Base-by-base conservation (phyloP, 345 rosid species). In the Eucalyptus paniculata region DNA sequence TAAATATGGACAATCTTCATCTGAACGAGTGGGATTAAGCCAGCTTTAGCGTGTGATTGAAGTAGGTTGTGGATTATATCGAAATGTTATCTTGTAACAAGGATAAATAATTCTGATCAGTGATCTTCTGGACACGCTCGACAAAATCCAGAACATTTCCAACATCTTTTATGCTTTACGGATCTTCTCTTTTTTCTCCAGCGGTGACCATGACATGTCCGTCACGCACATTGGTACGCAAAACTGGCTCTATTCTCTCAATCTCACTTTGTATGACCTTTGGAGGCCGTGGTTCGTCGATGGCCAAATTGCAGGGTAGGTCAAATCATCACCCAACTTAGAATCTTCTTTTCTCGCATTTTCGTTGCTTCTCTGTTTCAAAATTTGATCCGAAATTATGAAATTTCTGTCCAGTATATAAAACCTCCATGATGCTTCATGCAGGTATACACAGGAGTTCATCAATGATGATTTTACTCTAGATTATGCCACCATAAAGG, bases 221-320 rank as follows among this genome's bases (percentile, higher is more conserved):
- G 89, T 92, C 32, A 89, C 93, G 14, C 90, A 90, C 69, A 19
- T 90, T 14, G 92, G 92, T 8, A 92, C 93, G 3, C 86, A 89
- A 87, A 88, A 87, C 37, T 92, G 93, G 93, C 88, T 92, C 50
- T 23, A 37, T 30, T 34, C 65, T 47, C 91, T 92, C 11, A 50
- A 82, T 50, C 44, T 92, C 88, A 90, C 93, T 54, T 32, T 50
- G 42, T 49, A 88, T 37, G 88, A 88, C 34, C 14, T 42, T 44
- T 92, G 91, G 92, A 86, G 93, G 50, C 86, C 92, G 30, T 92
- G 93, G 91, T 90, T 89, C 12, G 87, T 87, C 16, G 87, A 89
- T 45, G 93, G 93, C 50, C 93, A 92, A 89, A 87, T 92, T 56
- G 91, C 92, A 8, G 93, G 93, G 93, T 92, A 86, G 30, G 91